Percentiles rank a stretch among this genome's conserved stretches.
Evolutionary conservation across 2,329 filamentous ascomycete genomes (phyloP).

Genomic region (Orbilia javanica): DNA sequence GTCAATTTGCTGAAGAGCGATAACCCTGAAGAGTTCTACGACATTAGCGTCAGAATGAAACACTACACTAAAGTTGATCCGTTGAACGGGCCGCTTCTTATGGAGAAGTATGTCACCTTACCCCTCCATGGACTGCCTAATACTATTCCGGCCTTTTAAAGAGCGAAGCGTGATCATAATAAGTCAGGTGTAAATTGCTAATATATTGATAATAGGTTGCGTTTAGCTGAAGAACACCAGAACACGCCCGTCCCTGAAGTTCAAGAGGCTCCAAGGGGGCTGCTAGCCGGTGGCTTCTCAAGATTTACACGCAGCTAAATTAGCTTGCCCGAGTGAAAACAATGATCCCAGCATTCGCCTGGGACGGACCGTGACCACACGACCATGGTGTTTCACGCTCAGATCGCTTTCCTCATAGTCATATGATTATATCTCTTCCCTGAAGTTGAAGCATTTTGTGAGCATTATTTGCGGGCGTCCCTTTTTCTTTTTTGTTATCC

Average conservation of each 20-base stretch:
- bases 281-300: slow-evolving; percentile 49
- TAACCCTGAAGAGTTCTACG: slow-evolving; percentile 97
- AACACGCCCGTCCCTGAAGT: slow-evolving; percentile 42
- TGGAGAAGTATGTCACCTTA: slow-evolving; percentile 81
- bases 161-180: slow-evolving; percentile 26
- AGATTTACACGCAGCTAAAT: slow-evolving; percentile 45
- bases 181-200: slow-evolving; percentile 38
- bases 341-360: slow-evolving; percentile 39
- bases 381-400: slow-evolving; percentile 57
- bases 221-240: slow-evolving; percentile 40
- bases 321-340: neutral
- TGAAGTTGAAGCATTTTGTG: slow-evolving; percentile 23
- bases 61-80: slow-evolving; percentile 95
- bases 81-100: slow-evolving; percentile 83
- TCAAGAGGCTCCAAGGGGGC: slow-evolving; percentile 34
- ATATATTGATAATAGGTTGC: slow-evolving; percentile 47
- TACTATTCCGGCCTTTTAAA: slow-evolving; percentile 10
- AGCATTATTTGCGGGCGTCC: slow-evolving; percentile 42
- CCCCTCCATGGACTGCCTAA: slow-evolving; percentile 13
- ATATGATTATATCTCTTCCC: slow-evolving; percentile 31
- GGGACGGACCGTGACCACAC: slow-evolving; percentile 58
- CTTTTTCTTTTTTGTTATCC: neutral
- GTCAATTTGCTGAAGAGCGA: slow-evolving; percentile 84
- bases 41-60: slow-evolving; percentile 87
- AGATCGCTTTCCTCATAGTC: slow-evolving; percentile 35